Conservation (phyloP, 192 early-diverging fungal species). For the Rhizoclosmatium globosum region DNA sequence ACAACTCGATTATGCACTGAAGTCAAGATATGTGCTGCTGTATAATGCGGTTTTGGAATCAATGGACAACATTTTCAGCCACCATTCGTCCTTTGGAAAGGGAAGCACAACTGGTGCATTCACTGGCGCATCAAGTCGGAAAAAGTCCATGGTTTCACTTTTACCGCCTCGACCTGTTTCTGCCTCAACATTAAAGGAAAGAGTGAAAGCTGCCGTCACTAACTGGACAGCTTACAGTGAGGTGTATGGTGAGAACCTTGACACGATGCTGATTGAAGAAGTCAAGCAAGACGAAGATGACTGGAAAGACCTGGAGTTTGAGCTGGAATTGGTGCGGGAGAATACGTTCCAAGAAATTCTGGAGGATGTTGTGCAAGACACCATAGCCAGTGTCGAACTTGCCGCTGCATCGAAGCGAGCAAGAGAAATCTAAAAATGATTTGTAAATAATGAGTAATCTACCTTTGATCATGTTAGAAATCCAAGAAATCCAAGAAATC, state of each 20-base stretch:
- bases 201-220: neutral
- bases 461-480: too few species aligned
- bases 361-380: conserved; percentile 13
- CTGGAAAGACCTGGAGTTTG: conserved; percentile 34
- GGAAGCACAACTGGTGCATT: neutral
- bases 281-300: conserved; percentile 40
- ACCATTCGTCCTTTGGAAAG: neutral
- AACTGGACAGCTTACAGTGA: conserved; percentile 42
- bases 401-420: neutral
- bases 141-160: neutral
- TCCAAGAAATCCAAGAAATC: too few species aligned
- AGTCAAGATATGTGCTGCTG: neutral
- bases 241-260: conserved; percentile 49
- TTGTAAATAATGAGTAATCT: too few species aligned
- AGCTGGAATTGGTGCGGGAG: conserved; percentile 15
- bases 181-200: neutral
- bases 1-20: neutral
- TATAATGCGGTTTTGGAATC: neutral
- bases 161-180: conserved; percentile 21
- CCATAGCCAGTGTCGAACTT: neutral
- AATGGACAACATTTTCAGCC: conserved; percentile 5
- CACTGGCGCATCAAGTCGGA: neutral
- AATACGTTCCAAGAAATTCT: neutral
- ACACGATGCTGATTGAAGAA: conserved; percentile 45
- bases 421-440: too few species aligned